These are phyloP conservation scores for Lobosporangium transversale DNA, from an alignment of 192 early-diverging fungal species.

Conservation along the genomic window DNA sequence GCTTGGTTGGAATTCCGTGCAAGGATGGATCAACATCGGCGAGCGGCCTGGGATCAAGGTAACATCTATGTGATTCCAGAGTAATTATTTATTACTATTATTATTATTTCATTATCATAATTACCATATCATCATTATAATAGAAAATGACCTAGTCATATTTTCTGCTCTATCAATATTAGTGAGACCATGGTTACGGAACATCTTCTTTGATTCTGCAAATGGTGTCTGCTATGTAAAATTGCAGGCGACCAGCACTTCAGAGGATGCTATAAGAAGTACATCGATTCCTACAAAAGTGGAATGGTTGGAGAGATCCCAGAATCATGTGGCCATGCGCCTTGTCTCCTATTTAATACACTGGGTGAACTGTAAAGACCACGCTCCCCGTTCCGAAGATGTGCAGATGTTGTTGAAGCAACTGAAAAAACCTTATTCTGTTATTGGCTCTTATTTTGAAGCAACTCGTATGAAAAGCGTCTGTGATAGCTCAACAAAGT, in stretches of 20 bases:
- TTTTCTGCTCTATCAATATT: not conserved
- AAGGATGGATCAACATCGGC: constrained; percentile 58
- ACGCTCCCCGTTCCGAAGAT: constrained; percentile 38
- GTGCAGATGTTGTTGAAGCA: constrained; percentile 19
- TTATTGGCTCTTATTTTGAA: not conserved
- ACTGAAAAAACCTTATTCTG: not conserved
- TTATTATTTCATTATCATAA: too few species aligned
- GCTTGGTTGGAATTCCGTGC: constrained; percentile 44
- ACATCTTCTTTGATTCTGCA: constrained; percentile 32
- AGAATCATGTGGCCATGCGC: constrained; percentile 32
- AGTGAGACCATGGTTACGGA: constrained; percentile 23
- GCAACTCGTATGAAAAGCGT: too few species aligned
- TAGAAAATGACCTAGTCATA: too few species aligned
- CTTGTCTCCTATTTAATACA: constrained; percentile 38
- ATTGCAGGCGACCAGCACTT: constrained; percentile 9
- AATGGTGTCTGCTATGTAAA: constrained; percentile 44
- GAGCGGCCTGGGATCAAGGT: constrained; percentile 42
- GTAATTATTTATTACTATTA: too few species aligned
- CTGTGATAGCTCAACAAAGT: too few species aligned
- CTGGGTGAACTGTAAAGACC: constrained; percentile 49
- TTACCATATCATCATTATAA: too few species aligned
- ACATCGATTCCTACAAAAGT: too few species aligned
- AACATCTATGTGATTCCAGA: too few species aligned
- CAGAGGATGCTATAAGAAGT: too few species aligned
- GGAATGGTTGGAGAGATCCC: constrained; percentile 24